These are phyloP conservation scores for Candida ficus DNA, from an alignment of 805 yeast species.

Conservation along the genomic window DNA sequence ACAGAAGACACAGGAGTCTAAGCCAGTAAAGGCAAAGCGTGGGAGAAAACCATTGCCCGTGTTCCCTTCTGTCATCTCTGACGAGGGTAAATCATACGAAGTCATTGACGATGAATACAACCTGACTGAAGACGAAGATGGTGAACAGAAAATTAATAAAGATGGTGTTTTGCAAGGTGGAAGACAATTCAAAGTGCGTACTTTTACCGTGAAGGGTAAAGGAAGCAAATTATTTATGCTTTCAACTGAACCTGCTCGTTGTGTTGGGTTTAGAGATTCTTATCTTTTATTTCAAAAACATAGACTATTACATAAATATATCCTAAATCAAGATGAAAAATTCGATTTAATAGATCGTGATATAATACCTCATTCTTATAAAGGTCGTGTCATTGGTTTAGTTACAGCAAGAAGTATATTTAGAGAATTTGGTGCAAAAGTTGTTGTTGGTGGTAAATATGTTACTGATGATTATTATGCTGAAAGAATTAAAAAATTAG, in stretches of 20 bases:
- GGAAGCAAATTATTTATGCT: slow-evolving; percentile 82
- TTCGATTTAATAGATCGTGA: slow-evolving; percentile 76
- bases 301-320: slow-evolving; percentile 64
- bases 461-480: slow-evolving; percentile 89
- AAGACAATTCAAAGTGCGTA: slow-evolving; percentile 66
- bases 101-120: slow-evolving; percentile 74
- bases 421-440: slow-evolving; percentile 87
- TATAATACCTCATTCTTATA: slow-evolving; percentile 82
- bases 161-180: slow-evolving; percentile 68
- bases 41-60: slow-evolving; percentile 35
- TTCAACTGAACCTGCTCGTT: slow-evolving; percentile 93
- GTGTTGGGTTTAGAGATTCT: slow-evolving; percentile 91
- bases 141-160: slow-evolving; percentile 65
- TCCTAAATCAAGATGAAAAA: slow-evolving; percentile 73
- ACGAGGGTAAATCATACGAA: slow-evolving; percentile 59
- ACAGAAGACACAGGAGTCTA: slow-evolving; percentile 6
- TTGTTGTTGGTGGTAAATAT: slow-evolving; percentile 73
- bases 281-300: slow-evolving; percentile 87
- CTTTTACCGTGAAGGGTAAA: slow-evolving; percentile 51
- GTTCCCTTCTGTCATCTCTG: slow-evolving; percentile 44
- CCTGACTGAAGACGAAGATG: slow-evolving; percentile 71
- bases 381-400: slow-evolving; percentile 82
- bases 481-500: slow-evolving; percentile 39
- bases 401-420: slow-evolving; percentile 88
- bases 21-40: slow-evolving; percentile 30